Evolutionary conservation across 768 basidiomycete genomes (phyloP).

Genomic region (Hebeloma cylindrosporum): DNA sequence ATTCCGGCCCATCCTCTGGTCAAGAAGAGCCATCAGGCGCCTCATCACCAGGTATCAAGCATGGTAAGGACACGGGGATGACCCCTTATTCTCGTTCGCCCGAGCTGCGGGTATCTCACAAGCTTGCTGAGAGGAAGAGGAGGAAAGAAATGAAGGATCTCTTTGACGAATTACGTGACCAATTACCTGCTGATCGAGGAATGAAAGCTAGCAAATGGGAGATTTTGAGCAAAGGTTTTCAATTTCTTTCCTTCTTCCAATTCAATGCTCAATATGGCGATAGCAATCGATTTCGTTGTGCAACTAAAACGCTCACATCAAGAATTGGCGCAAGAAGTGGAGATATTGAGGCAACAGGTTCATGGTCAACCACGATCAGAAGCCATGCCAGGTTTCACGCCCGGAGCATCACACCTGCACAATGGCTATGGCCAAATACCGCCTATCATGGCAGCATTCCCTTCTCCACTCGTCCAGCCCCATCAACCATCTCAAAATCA

Average conservation of each 20-base stretch:
- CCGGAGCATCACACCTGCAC: conserved; percentile 48
- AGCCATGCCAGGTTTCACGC: conserved; percentile 47
- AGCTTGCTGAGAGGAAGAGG: conserved; percentile 94
- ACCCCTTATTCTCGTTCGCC: conserved; percentile 96
- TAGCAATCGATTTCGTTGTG: conserved; percentile 87
- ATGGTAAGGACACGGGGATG: conserved; percentile 46
- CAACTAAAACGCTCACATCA: conserved; percentile 76
- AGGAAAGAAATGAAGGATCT: conserved; percentile 99
- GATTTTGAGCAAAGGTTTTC: conserved; percentile 88
- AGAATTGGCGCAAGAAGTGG: conserved; percentile 78
- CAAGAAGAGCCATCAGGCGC: conserved; percentile 46
- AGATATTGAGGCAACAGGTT: conserved; percentile 74
- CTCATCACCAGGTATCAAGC: conserved; percentile 39
- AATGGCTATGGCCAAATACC: conserved; percentile 50
- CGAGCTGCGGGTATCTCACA: conserved; percentile 93
- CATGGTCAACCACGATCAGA: conserved; percentile 59
- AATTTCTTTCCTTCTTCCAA: conserved; percentile 12
- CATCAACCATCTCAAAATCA: conserved; percentile 37
- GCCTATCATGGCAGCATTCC: conserved; percentile 41
- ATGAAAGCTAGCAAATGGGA: conserved; percentile 99
- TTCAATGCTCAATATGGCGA: conserved; percentile 2
- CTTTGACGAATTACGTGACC: conserved; percentile 94
- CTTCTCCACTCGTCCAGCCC: conserved; percentile 47
- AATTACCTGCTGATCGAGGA: conserved; percentile 86
- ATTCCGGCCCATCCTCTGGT: conserved; percentile 39